phyloP scores from a whole-genome alignment of 139 green algal genomes.

The Tetratostichococcus sp. region DNA sequence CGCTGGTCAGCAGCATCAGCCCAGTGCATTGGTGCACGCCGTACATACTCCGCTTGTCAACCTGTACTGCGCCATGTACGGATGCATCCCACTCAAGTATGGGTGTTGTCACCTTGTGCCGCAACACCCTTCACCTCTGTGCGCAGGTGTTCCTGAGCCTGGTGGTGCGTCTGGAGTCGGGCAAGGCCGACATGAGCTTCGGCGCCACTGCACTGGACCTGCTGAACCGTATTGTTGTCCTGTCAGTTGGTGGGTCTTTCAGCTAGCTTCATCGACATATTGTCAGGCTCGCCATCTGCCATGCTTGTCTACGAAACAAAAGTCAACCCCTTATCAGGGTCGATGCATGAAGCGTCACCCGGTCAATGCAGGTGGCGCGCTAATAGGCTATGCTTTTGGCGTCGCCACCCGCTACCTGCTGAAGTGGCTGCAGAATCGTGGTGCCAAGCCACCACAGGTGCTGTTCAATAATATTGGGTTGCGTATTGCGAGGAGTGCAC shows the following conservation, averaged over 20 bases:
- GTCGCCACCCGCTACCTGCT: constrained; percentile 32
- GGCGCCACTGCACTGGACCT: neutral
- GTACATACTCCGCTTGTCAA: too few species aligned
- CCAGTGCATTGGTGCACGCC: too few species aligned
- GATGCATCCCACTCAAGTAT: constrained; percentile 1
- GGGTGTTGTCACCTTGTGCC: too few species aligned
- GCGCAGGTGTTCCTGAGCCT: constrained; percentile 4
- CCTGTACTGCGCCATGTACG: constrained; percentile 42
- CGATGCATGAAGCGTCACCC: too few species aligned
- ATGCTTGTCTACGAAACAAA: too few species aligned
- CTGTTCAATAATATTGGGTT: neutral
- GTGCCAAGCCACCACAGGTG: constrained; percentile 20
- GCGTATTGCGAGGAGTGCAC: too few species aligned
- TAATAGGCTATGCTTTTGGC: constrained; percentile 40
- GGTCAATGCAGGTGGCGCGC: constrained; percentile 29
- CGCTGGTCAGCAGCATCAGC: too few species aligned
- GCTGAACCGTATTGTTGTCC: neutral
- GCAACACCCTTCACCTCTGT: constrained; percentile 13
- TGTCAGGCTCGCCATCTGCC: neutral
- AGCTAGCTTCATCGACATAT: neutral
- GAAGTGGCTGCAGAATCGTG: constrained; percentile 27
- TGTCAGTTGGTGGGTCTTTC: neutral
- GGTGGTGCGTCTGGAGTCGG: neutral
- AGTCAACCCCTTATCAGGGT: too few species aligned
- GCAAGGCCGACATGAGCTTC: neutral